phyloP scores from a whole-genome alignment of 805 yeast species.

The Yamadazyma kitorensis region DNA sequence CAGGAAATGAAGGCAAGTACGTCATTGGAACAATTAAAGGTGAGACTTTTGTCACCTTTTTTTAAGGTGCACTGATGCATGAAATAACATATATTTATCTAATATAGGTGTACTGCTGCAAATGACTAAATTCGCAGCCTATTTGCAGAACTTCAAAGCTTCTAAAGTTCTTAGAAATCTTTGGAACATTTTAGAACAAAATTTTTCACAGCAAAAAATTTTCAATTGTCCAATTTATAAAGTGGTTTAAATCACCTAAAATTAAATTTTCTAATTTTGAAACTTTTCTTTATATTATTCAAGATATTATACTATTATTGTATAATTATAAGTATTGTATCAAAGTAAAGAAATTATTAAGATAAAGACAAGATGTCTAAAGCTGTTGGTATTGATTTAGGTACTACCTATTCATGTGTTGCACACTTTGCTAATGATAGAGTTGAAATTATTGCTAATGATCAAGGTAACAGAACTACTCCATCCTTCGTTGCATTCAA shows the following conservation, averaged over 20 bases:
- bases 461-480: slow-evolving; percentile 98
- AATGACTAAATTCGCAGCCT: too few relatives aligned
- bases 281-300: neutral
- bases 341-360: slow-evolving; percentile 1
- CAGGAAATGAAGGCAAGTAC: too few relatives aligned
- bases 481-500: slow-evolving; percentile 97
- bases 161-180: too few relatives aligned
- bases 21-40: too few relatives aligned
- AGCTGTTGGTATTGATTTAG: slow-evolving; percentile 90
- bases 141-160: too few relatives aligned
- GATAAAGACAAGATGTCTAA: slow-evolving; percentile 37
- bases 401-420: slow-evolving; percentile 93
- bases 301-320: neutral
- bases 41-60: too few relatives aligned
- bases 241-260: neutral
- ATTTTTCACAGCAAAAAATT: too few relatives aligned
- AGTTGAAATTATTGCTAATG: slow-evolving; percentile 96
- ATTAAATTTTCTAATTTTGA: neutral
- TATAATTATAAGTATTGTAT: neutral
- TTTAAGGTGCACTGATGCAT: too few relatives aligned
- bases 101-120: too few relatives aligned
- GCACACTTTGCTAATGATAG: slow-evolving; percentile 90
- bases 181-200: too few relatives aligned
- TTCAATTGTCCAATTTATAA: too few relatives aligned
- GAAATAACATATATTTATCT: too few relatives aligned